Evolutionary conservation across 2,329 filamentous ascomycete species (phyloP).

Genomic region (Fusarium nanum): DNA sequence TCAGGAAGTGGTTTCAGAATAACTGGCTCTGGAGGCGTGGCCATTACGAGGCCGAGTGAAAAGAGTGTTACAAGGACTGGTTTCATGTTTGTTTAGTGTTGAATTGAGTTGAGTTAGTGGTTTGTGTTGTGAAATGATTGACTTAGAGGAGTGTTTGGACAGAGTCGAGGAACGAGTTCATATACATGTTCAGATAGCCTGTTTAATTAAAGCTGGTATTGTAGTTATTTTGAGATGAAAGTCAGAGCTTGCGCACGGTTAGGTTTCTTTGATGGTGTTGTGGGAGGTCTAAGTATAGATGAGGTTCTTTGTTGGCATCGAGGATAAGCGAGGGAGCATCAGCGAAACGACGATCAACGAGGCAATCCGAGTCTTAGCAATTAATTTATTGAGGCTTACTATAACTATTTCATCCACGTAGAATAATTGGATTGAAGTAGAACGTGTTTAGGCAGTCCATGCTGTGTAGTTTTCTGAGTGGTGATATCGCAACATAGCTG

Average conservation of each 20-base stretch:
- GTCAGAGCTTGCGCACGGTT: neutral
- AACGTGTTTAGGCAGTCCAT: no score
- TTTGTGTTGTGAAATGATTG: no score
- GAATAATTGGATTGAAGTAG: no score
- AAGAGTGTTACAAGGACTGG: slow-evolving; percentile 4
- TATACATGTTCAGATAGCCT: neutral
- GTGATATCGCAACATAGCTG: no score
- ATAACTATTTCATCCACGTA: no score
- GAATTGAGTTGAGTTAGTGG: no score
- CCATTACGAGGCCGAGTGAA: neutral
- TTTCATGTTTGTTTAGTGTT: slow-evolving; percentile 21
- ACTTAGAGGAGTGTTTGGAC: no score
- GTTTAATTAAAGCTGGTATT: no score
- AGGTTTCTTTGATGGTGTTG: neutral
- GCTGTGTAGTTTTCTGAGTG: no score
- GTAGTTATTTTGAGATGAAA: neutral
- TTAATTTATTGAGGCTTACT: no score
- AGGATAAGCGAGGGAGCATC: neutral
- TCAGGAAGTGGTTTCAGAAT: slow-evolving; percentile 15
- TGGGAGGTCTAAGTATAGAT: accelerated
- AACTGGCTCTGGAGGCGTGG: neutral
- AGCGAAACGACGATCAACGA: neutral
- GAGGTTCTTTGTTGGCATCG: neutral
- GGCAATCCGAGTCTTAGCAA: no score
- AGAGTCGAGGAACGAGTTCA: neutral